Evolutionary conservation across 371 early-diverging fungal species (phyloP).

Genomic region (Actinomortierella ambigua): DNA sequence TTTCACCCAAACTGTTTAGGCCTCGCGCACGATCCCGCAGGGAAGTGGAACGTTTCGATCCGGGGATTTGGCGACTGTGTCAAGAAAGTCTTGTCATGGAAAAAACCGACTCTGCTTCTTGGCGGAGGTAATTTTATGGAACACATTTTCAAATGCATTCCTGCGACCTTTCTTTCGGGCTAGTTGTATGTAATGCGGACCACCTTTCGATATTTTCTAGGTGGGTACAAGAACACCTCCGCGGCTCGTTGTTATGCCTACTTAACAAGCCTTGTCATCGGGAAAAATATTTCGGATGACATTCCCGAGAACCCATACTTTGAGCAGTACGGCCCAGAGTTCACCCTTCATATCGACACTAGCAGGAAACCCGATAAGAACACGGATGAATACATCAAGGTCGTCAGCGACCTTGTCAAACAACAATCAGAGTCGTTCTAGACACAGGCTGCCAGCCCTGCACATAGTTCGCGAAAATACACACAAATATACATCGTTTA

Average conservation of each 20-base stretch:
- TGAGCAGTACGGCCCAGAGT: constrained; percentile 70
- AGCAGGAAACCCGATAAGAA: constrained; percentile 49
- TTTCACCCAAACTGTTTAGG: constrained; percentile 24
- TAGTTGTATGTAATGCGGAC: constrained; percentile 37
- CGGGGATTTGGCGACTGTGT: constrained; percentile 63
- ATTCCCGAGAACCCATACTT: constrained; percentile 76
- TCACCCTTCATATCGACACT: constrained; percentile 50
- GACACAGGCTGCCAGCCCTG: no score
- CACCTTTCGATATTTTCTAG: constrained; percentile 51
- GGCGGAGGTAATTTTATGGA: constrained; percentile 66
- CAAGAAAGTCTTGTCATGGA: constrained; percentile 43
- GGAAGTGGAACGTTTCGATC: constrained; percentile 70
- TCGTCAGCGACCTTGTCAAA: background rate
- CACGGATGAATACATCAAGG: constrained; percentile 28
- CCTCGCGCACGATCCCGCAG: constrained; percentile 76
- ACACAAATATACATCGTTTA: no score
- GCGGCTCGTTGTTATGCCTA: constrained; percentile 85
- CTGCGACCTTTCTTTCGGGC: constrained; percentile 48
- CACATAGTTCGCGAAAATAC: no score
- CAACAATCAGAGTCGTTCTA: background rate
- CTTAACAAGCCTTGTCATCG: constrained; percentile 60
- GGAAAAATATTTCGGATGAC: constrained; percentile 45
- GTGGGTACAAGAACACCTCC: constrained; percentile 85
- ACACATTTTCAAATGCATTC: no score
- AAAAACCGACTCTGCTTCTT: constrained; percentile 56